Evolutionary conservation across 805 yeast species (phyloP), one percentile per base, ranked within the genome.

Genomic region (Myxozyma geophila): DNA sequence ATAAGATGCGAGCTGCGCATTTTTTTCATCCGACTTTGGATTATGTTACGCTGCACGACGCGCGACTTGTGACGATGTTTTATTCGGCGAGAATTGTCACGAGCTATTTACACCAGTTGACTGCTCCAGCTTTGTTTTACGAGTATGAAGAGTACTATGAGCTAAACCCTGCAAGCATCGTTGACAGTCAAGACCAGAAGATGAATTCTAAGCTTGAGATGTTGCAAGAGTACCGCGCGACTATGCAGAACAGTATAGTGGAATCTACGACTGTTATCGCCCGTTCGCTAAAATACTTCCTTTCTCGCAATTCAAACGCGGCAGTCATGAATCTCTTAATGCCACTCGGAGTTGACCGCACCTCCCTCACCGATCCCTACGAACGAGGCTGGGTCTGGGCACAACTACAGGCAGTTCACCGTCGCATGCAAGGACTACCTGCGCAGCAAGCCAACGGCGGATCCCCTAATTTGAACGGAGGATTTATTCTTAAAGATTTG

Each of bases 351-450:
- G 43, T 35, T 12, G 51, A 19, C n/a, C 50, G 43, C 2, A 58
- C 50, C 9, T n/a, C 37, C 40, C 43, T 58, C 9, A 23, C 19
- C 12, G 56, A 58, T 50, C 56, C 55, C 7, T 40, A 23, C 13
- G 56, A 58, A 21, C 39, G 61, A 17, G 61, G 61, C 9, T 58
- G 61, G 61, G 15, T 58, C 8, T 58, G 61, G 61, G 49, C 17
- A 9, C 61, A 58, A 28, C 15, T 58, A 5, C 46, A 36, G 43
- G 36, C 13, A 12, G 59, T 58, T 12, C 55, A 54, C 19, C 1
- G 35, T 36, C 52, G 51, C 9, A 15, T 35, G 3, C 33, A 54
- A 23, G 35, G 46, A 2, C 15, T 7, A 37, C 40, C 21, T 5
- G 19, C 39, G 1, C n/a, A 19, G 23, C 40, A 33, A n/a, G n/a